Evolutionary conservation across 2,329 filamentous ascomycete genomes (phyloP), one percentile per base, ranked within the genome.

Genomic region (Purpureocillium takamizusanense): DNA sequence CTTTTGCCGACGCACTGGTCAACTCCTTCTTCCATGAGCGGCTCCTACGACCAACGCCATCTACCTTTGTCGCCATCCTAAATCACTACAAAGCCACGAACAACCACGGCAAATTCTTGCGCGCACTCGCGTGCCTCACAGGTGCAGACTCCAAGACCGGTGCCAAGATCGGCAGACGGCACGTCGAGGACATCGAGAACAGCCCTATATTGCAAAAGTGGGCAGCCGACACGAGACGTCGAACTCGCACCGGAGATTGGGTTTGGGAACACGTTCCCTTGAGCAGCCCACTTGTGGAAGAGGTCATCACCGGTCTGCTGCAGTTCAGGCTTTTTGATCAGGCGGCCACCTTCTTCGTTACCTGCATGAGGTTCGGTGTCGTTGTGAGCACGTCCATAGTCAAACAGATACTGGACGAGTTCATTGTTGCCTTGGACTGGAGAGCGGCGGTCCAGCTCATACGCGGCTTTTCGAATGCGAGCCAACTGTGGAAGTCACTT

Each of bases 1-100:
- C 62, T 29, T 59, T 81, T 14, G 68, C 73, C 4, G 64, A 76
- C 29, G 50, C 63, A n/a, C 63, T 81, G 25, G 62, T 76, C 15
- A 57, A 72, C 36, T 70, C 67, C 0, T 72, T 76, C 37, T 56
- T 74, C 31, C 46, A 64, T 31, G 47, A 59, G 9, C 70, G 62
- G 29, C 56, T 56, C 4, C 51, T 73, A 32, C 60, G 53, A 28
- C 70, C 72, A 3, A 75, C 72, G 1, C 57, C 65, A 32, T 65
- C 65, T 17, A 76, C 72, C 0, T 57, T 67, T 16, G 55, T 67
- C 7, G 70, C 66, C 40, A 55, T 77, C 14, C 48, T 78, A 15
- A 65, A 69, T 33, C 72, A 76, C 46, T 72, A 70, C 49, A 66
- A 62, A 29, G 52, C 51, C 6, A 60, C 56, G 7, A 53, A 59